A percentile compares a stretch with the other conserved stretches of the same genome.
Evolutionary conservation across 1,284 basidiomycete genomes (phyloP).

Genomic region (Rhodofomes roseus): DNA sequence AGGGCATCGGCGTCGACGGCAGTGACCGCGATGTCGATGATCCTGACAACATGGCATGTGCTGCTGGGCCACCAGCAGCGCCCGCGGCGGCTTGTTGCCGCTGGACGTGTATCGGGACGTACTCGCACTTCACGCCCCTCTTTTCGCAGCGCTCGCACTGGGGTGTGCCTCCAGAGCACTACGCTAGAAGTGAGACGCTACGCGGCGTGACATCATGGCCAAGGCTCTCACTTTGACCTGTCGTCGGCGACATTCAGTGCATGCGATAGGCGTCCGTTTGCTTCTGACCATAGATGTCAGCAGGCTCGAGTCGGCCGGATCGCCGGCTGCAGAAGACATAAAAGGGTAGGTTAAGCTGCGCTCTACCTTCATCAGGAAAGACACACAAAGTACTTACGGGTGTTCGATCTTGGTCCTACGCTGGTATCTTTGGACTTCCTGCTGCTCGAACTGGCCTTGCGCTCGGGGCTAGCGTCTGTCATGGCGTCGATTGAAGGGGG

Average conservation of each 20-base stretch:
- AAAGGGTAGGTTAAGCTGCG: not conserved
- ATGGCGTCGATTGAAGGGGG: not conserved
- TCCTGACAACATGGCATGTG: not conserved
- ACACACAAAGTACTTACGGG: constrained; percentile 1
- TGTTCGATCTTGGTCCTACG: not conserved
- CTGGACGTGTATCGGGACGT: constrained; percentile 30
- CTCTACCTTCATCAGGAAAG: not conserved
- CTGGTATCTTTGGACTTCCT: not conserved
- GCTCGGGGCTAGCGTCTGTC: not conserved
- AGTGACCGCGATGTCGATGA: constrained; percentile 6
- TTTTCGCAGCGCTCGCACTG: constrained; percentile 32
- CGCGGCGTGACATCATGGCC: constrained; percentile 8
- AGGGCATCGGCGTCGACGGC: constrained; percentile 11
- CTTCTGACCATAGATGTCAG: constrained; percentile 28
- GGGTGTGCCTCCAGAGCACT: constrained; percentile 29
- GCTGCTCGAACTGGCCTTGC: not conserved
- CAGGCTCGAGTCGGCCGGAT: constrained; percentile 16
- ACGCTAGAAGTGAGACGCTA: not conserved
- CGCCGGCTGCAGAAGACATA: not conserved
- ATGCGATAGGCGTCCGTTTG: constrained; percentile 48
- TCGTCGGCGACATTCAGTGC: constrained; percentile 45
- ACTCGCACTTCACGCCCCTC: constrained; percentile 30
- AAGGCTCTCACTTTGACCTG: constrained; percentile 45
- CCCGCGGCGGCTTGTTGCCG: constrained; percentile 11
- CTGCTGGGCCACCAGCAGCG: constrained; percentile 18